Percentiles rank a stretch among this genome's conserved stretches.
phyloP scores from a whole-genome alignment of 371 early-diverging fungal genomes.

The Mortierella sp. region DNA sequence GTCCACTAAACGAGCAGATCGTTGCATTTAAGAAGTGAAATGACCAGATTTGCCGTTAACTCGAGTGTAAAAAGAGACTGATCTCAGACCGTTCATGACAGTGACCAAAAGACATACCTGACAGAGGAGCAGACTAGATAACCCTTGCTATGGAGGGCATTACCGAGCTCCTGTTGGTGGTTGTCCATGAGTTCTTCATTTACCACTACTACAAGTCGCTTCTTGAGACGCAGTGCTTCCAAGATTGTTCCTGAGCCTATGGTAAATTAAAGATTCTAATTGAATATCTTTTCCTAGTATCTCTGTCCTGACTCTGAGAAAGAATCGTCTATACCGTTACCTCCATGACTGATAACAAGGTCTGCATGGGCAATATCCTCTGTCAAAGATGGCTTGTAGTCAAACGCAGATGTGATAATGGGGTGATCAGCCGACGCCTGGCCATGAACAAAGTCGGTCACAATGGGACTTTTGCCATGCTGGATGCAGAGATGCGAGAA shows the following conservation, averaged over 20 bases:
- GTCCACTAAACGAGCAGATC: constrained; percentile 1
- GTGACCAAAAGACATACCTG: constrained; percentile 45
- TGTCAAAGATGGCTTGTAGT: constrained; percentile 66
- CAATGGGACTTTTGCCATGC: constrained; percentile 68
- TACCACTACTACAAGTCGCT: constrained; percentile 79
- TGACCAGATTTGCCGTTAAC: not conserved
- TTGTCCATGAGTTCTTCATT: constrained; percentile 85
- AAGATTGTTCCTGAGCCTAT: constrained; percentile 84
- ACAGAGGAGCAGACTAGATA: constrained; percentile 62
- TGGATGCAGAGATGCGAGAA: constrained; percentile 73
- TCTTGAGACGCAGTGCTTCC: constrained; percentile 74
- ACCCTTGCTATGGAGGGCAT: constrained; percentile 65
- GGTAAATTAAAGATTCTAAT: not conserved
- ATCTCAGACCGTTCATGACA: too few relatives aligned
- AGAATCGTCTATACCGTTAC: constrained; percentile 43
- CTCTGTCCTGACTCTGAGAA: not conserved
- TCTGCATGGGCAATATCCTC: constrained; percentile 68
- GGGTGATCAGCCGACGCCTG: too few relatives aligned
- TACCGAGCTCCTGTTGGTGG: constrained; percentile 89
- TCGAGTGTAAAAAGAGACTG: not conserved
- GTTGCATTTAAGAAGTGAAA: not conserved
- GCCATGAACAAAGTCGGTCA: not conserved
- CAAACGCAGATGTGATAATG: constrained; percentile 55
- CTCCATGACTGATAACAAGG: constrained; percentile 80
- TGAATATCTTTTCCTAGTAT: too few relatives aligned